Evolutionary conservation across 345 rosid species (phyloP).

Genomic region (Eucalyptus shirleyi): DNA sequence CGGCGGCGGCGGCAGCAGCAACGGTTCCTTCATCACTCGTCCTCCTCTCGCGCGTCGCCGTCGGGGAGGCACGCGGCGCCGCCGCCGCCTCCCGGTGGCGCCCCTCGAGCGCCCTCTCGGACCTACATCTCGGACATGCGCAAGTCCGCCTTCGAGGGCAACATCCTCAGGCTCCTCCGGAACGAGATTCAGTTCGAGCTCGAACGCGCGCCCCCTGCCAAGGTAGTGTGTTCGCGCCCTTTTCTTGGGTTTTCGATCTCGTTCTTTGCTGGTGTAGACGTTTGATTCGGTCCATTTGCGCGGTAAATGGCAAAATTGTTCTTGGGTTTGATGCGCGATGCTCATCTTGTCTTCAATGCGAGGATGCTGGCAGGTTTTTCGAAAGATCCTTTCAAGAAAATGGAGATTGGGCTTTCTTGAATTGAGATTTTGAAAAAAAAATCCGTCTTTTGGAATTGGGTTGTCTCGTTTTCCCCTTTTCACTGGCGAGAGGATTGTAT

Average conservation of each 20-base stretch:
- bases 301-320: background rate
- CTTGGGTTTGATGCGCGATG: background rate
- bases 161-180: constrained; percentile 48
- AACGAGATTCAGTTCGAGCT: constrained; percentile 64
- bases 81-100: background rate
- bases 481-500: background rate
- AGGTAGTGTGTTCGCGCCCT: constrained; percentile 1
- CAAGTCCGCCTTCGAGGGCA: constrained; percentile 61
- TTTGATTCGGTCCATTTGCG: background rate
- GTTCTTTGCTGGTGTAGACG: background rate
- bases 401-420: background rate
- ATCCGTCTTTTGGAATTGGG: background rate
- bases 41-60: background rate
- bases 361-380: background rate
- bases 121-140: constrained; percentile 61
- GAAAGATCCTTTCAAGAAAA: background rate
- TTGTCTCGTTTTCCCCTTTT: background rate
- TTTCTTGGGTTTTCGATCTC: background rate
- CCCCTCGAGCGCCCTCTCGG: constrained; percentile 23
- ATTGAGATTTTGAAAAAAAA: background rate
- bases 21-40: background rate
- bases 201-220: constrained; percentile 31
- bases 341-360: background rate
- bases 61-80: background rate
- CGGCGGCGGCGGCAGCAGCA: background rate